Percentiles rank a stretch among this genome's conserved stretches.
phyloP scores from a whole-genome alignment of 305 asterid genomes.

The Plantago lanceolata region DNA sequence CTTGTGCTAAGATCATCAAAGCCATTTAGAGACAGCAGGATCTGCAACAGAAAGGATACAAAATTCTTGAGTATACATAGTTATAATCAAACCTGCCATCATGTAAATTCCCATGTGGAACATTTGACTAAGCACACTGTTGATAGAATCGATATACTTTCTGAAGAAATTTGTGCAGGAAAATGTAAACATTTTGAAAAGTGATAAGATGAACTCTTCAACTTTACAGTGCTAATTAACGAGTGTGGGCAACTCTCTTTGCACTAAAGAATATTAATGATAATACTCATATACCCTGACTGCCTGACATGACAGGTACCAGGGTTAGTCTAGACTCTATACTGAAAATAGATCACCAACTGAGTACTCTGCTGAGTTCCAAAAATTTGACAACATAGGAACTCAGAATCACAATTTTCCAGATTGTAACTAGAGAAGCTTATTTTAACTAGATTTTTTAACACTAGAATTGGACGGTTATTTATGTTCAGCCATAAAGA shows the following conservation, averaged over 20 bases:
- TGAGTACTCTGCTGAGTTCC: neutral
- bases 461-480: neutral
- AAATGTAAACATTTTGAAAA: constrained; percentile 5
- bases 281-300: neutral
- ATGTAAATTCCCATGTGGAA: constrained; percentile 9
- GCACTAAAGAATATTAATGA: constrained; percentile 9
- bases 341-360: too few relatives aligned
- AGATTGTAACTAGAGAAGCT: neutral
- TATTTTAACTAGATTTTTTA: neutral
- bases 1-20: constrained; percentile 59
- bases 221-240: constrained; percentile 11
- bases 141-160: constrained; percentile 13
- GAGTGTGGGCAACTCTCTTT: constrained; percentile 1
- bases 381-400: neutral
- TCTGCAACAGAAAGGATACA: constrained; percentile 45
- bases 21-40: constrained; percentile 63
- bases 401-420: neutral
- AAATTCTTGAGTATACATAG: constrained; percentile 6
- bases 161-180: constrained; percentile 12
- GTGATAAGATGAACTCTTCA: constrained; percentile 16
- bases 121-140: constrained; percentile 15
- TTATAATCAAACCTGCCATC: neutral
- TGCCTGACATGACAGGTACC: constrained; percentile 1
- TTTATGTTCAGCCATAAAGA: too few relatives aligned
- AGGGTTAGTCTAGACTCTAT: constrained; percentile 9